Percentiles rank a stretch among this genome's conserved stretches.
Evolutionary conservation across 75 land plant genomes (phyloP).

Genomic region (Adiantum capillusveneris): DNA sequence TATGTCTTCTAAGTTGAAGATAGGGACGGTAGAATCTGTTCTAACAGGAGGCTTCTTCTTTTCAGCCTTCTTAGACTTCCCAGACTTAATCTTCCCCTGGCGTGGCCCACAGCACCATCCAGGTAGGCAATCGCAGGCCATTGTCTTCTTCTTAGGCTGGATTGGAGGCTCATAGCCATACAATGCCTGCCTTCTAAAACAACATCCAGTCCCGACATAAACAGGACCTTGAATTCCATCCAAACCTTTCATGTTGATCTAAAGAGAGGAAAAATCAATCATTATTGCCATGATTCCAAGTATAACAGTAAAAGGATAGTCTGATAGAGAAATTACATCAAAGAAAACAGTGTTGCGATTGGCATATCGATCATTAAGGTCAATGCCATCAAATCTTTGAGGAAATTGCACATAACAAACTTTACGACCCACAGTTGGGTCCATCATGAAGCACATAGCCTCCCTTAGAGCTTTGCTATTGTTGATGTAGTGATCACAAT

Average conservation of each 20-base stretch:
- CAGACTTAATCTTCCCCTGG: slow-evolving; percentile 43
- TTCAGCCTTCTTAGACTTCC: slow-evolving; percentile 15
- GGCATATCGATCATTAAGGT: slow-evolving; percentile 37
- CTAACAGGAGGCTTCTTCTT: slow-evolving; percentile 60
- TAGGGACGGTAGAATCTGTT: slow-evolving; percentile 63
- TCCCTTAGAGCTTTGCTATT: slow-evolving; percentile 95
- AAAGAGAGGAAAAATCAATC: slow-evolving; percentile 3
- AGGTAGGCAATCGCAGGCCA: slow-evolving; percentile 55
- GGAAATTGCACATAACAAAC: slow-evolving; percentile 44
- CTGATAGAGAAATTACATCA: slow-evolving; percentile 17
- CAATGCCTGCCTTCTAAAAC: slow-evolving; percentile 69
- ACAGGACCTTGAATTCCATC: slow-evolving; percentile 93
- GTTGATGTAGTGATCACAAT: slow-evolving; percentile 99
- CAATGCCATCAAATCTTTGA: slow-evolving; percentile 41
- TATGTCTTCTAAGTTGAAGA: slow-evolving; percentile 81
- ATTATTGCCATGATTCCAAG: too few relatives aligned
- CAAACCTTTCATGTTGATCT: slow-evolving; percentile 91
- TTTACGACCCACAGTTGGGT: slow-evolving; percentile 2
- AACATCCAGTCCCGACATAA: slow-evolving; percentile 89
- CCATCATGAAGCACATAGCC: slow-evolving; percentile 87
- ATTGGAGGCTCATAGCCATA: slow-evolving; percentile 71
- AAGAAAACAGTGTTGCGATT: slow-evolving; percentile 44
- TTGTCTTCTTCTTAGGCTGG: slow-evolving; percentile 36
- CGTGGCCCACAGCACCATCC: slow-evolving; percentile 27
- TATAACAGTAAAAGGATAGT: background rate